Base-by-base conservation (phyloP, 1,139 yeast species). In the Lodderomyces oxycetoniae region DNA sequence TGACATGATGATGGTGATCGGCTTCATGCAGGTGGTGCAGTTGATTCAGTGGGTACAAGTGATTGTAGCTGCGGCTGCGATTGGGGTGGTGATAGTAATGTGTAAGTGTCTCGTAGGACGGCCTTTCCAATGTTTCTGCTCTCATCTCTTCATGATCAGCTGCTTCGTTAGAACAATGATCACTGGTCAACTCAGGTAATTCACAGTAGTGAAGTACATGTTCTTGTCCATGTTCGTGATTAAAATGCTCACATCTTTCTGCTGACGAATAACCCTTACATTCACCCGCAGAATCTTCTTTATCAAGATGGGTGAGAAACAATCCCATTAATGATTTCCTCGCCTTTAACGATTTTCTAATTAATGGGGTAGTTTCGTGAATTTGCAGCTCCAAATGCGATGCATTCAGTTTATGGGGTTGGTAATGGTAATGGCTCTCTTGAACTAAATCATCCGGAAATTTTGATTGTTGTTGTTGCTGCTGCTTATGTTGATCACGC, bases 1-100 rank as follows among this genome's bases (percentile, higher is more conserved):
- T 78, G 9, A 86, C 71, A 49, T 84, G 89, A 50, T 85, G 95
- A 50, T 84, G 95, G 46, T 86, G 95, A 43, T 67, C 74, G 30
- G 47, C 49, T 28, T 49, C 50, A 44, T 46, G 55, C 13, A 39
- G 34, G n/a, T 42, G 43, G 19, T 48, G 50, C 12, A 39, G 43
- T 15, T 49, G 49, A 29, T 37, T 32, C 29, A 25, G 22, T 19
- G 7, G 22, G 9, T 19, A 10, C 9, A 5, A 16, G 17, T 10
- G 13, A 12, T 5, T 3, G 12, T 9, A 21, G 16, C 9, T 5
- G 6, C 14, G 22, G 7, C 10, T 10, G 22, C 22, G 34, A 13
- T 36, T 28, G 8, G 26, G 30, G 5, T 36, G 28, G 11, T 22
- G 28, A 22, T 29, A 32, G 5, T 20, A 12, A 22, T 21, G 28